Evolutionary conservation across 306 rosid species (phyloP).

Genomic region (Pyrus pyrifolia): DNA sequence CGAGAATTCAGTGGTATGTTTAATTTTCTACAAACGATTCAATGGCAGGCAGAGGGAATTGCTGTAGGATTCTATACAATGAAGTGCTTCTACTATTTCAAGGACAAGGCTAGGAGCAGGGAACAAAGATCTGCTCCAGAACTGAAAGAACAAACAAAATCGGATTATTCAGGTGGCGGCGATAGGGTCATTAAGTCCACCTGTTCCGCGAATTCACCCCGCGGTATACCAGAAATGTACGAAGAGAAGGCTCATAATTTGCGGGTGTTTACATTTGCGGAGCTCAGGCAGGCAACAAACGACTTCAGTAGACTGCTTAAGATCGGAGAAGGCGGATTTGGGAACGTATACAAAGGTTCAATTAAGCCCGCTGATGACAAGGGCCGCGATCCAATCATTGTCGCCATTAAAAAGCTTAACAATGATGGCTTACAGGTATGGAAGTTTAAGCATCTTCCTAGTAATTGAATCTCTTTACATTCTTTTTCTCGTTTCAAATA

Average conservation of each 20-base stretch:
- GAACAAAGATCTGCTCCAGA: constrained; percentile 68
- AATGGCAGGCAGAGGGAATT: constrained; percentile 8
- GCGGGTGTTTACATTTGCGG: constrained; percentile 47
- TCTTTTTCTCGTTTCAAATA: too few relatives aligned
- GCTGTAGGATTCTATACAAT: constrained; percentile 22
- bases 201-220: constrained; percentile 41
- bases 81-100: constrained; percentile 72
- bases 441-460: constrained; percentile 3
- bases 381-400: constrained; percentile 33
- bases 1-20: neutral
- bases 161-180: constrained; percentile 35
- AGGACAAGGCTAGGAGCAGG: constrained; percentile 34
- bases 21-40: neutral
- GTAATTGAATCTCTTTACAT: neutral
- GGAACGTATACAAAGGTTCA: constrained; percentile 73
- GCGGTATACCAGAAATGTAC: constrained; percentile 68
- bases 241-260: constrained; percentile 75
- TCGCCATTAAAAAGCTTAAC: constrained; percentile 76
- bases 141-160: constrained; percentile 34
- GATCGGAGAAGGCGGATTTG: constrained; percentile 96
- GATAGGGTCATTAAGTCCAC: constrained; percentile 46
- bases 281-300: constrained; percentile 58
- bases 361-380: constrained; percentile 52
- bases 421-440: constrained; percentile 71
- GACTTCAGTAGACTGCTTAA: constrained; percentile 57